Evolutionary conservation across 192 early-diverging fungal species (phyloP).

Genomic region (Kickxella alabastrina): DNA sequence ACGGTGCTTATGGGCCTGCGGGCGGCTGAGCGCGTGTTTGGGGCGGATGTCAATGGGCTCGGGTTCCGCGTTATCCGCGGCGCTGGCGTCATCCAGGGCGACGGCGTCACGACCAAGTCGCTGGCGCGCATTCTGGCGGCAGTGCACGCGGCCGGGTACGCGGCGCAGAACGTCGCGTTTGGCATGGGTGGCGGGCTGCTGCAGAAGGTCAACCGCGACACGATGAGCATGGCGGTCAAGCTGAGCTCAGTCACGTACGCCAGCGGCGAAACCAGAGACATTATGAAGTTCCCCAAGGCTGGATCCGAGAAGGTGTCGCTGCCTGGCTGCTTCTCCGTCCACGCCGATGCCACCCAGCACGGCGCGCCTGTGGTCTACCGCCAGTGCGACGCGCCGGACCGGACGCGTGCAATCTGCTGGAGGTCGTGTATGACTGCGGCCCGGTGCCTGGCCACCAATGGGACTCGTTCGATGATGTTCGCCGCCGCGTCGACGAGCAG

Average conservation of each 20-base stretch:
- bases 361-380: conserved; percentile 38
- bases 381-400: conserved; percentile 8
- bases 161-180: conserved; percentile 70
- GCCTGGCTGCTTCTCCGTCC: conserved; percentile 58
- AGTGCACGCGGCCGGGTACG: conserved; percentile 58
- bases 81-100: conserved; percentile 79
- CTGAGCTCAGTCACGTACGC: conserved; percentile 63
- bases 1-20: conserved; percentile 68
- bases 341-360: conserved; percentile 16
- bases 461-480: conserved; percentile 61
- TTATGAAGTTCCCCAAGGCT: conserved; percentile 85
- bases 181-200: conserved; percentile 88
- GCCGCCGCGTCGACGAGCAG: conserved; percentile 52
- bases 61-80: conserved; percentile 76
- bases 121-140: conserved; percentile 58
- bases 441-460: conserved; percentile 33
- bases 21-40: conserved; percentile 73
- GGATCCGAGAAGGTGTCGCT: conserved; percentile 70
- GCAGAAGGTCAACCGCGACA: conserved; percentile 84
- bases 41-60: conserved; percentile 61
- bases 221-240: conserved; percentile 84
- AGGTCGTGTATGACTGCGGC: conserved; percentile 64
- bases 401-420: conserved; percentile 48
- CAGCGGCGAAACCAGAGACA: conserved; percentile 64
- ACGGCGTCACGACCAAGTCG: conserved; percentile 62